phyloP scores from a whole-genome alignment of 1,139 yeast species.

The Yamadazyma atmosphaerica region DNA sequence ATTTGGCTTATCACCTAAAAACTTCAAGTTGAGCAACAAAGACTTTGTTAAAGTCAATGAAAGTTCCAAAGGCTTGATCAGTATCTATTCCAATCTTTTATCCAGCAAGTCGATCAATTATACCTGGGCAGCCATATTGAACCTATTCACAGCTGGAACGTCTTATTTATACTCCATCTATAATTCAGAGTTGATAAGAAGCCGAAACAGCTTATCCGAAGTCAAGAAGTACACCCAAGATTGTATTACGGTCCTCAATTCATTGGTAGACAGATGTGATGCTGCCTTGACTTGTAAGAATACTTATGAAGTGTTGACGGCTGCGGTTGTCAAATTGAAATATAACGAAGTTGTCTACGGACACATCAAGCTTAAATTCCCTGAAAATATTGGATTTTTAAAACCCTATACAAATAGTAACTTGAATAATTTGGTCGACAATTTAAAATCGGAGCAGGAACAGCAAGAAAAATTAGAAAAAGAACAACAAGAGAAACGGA shows the following conservation, averaged over 20 bases:
- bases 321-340: slow-evolving; percentile 67
- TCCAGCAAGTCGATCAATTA: slow-evolving; percentile 64
- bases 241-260: slow-evolving; percentile 60
- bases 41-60: slow-evolving; percentile 61
- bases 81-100: slow-evolving; percentile 59
- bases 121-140: slow-evolving; percentile 94
- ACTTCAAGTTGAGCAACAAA: slow-evolving; percentile 50
- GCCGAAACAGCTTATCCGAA: slow-evolving; percentile 46
- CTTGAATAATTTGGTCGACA: slow-evolving; percentile 38
- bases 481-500: slow-evolving; percentile 2
- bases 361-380: slow-evolving; percentile 12
- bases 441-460: slow-evolving; percentile 17
- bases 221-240: slow-evolving; percentile 57
- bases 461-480: slow-evolving; percentile 4
- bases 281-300: slow-evolving; percentile 75
- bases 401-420: slow-evolving; percentile 36
- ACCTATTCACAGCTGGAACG: slow-evolving; percentile 85
- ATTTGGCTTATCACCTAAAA: slow-evolving; percentile 77
- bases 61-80: slow-evolving; percentile 66
- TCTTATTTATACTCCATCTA: slow-evolving; percentile 77
- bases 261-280: slow-evolving; percentile 69
- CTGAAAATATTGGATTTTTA: slow-evolving; percentile 20
- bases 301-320: slow-evolving; percentile 68
- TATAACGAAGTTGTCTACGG: slow-evolving; percentile 46
- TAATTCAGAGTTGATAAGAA: slow-evolving; percentile 58